Base-by-base conservation (phyloP, 2,329 filamentous ascomycete genomes). In the Aspergillus bombycis region DNA sequence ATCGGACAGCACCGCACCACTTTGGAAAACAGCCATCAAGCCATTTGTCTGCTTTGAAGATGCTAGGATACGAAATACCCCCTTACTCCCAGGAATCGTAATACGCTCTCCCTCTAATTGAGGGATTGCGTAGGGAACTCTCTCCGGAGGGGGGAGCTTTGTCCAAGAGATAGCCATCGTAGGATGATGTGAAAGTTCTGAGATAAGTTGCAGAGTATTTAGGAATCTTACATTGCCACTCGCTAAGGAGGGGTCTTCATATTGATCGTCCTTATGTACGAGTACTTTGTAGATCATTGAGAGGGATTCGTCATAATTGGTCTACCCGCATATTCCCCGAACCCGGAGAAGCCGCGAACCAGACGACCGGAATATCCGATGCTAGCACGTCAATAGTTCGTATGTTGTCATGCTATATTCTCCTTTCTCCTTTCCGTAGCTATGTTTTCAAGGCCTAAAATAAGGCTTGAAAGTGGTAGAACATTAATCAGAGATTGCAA, bases 21-120 rank as follows among this genome's bases (percentile, higher is more conserved):
- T 84, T 3, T 78, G 74, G 62, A 86, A 84, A 16, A 86, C 79
- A 3, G 83, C 80, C 69, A 86, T 85, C 19, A 80, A 75, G 41
- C 83, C 81, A 67, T 81, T 77, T 3, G 82, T 85, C 67, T 86
- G 83, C 66, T 83, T 82, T 5, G 82, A 80, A 0, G 84, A 85
- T 9, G 83, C 80, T 2, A 85, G 71, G 45, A 86, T 81, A 38
- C 83, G 79, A 62, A 84, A 84, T 11, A 79, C 77, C 7, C 82
- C 83, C 67, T 84, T 85, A 68, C 82, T 84, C 0, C 83, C 81
- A 1, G 84, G 84, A 55, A 86, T 84, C 7, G 81, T 82, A 61
- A 86, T 74, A 50, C 81, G 79, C 68, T 86, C 84, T 41, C 84
- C 84, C 57, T 84, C 82, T 14, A 84, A 74, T 65, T 83, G 82